phyloP scores from a whole-genome alignment of 1,139 yeast genomes.

The Sugiyamaella japonica region DNA sequence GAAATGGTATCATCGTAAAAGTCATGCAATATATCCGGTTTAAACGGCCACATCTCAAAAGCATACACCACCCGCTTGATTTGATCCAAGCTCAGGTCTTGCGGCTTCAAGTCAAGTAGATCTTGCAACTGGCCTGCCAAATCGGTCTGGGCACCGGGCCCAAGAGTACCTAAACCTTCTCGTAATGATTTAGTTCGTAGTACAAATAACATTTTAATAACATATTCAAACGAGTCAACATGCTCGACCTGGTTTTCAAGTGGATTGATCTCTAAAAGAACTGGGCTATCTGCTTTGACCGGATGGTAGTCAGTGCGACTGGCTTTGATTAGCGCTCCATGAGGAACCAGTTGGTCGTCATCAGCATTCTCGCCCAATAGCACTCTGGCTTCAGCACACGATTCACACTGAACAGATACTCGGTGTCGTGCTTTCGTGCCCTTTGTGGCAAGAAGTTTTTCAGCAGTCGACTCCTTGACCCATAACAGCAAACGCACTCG shows the following conservation, averaged over 20 bases:
- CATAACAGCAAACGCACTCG: conserved; percentile 68
- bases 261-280: conserved; percentile 34
- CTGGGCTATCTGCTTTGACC: conserved; percentile 23
- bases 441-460: conserved; percentile 57
- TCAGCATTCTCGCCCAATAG: conserved; percentile 2
- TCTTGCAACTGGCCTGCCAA: conserved; percentile 50
- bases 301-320: conserved; percentile 22
- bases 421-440: conserved; percentile 53
- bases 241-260: conserved; percentile 37
- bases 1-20: conserved; percentile 38
- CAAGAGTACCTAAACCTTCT: conserved; percentile 57
- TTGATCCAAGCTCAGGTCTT: conserved; percentile 56
- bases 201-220: conserved; percentile 64
- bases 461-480: conserved; percentile 59
- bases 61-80: conserved; percentile 50
- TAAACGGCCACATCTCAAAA: conserved; percentile 82
- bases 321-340: conserved; percentile 1
- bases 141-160: conserved; percentile 76
- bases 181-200: conserved; percentile 50
- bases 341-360: background rate
- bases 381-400: conserved; percentile 45
- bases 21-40: conserved; percentile 57
- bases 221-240: conserved; percentile 63
- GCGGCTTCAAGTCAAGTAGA: conserved; percentile 49
- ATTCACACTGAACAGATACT: conserved; percentile 59